A percentile compares a stretch with the other conserved stretches of the same genome.
Conservation (phyloP, 2,329 filamentous ascomycete genomes). For the Zarea fungicola region DNA sequence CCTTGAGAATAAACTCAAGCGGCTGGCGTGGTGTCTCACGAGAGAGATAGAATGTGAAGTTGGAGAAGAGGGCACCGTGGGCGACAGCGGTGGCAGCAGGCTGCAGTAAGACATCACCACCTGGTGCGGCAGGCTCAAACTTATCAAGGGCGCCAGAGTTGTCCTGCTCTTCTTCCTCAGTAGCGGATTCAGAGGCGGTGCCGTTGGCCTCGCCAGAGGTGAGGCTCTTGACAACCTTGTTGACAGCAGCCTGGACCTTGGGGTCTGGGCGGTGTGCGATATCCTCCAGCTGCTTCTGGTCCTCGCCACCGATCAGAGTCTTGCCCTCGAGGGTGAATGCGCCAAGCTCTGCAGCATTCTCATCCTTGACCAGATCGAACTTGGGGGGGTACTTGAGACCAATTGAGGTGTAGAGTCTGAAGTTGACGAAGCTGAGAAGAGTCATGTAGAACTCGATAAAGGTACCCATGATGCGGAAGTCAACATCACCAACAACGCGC, state of each 20-base stretch:
- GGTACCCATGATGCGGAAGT: constrained; percentile 98
- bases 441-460: constrained; percentile 99
- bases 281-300: constrained; percentile 46
- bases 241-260: constrained; percentile 59
- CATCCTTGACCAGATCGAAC: constrained; percentile 82
- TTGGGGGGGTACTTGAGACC: constrained; percentile 94
- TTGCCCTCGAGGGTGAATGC: constrained; percentile 83
- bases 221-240: constrained; percentile 64
- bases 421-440: constrained; percentile 92
- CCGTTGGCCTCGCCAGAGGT: constrained; percentile 46
- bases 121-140: constrained; percentile 78
- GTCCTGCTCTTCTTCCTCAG: constrained; percentile 32
- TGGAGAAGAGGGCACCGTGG: constrained; percentile 72
- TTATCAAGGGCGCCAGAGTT: constrained; percentile 71
- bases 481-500: constrained; percentile 85
- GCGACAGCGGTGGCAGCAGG: constrained; percentile 62
- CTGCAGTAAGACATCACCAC: constrained; percentile 81
- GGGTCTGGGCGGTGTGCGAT: constrained; percentile 51
- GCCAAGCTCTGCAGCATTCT: constrained; percentile 80
- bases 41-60: constrained; percentile 87
- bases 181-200: constrained; percentile 22
- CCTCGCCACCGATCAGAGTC: constrained; percentile 52
- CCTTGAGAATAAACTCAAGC: constrained; percentile 85
- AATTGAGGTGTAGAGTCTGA: constrained; percentile 82
- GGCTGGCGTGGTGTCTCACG: constrained; percentile 88